Evolutionary conservation across 192 early-diverging fungal species (phyloP).

Genomic region (Umbelopsis vinacea): DNA sequence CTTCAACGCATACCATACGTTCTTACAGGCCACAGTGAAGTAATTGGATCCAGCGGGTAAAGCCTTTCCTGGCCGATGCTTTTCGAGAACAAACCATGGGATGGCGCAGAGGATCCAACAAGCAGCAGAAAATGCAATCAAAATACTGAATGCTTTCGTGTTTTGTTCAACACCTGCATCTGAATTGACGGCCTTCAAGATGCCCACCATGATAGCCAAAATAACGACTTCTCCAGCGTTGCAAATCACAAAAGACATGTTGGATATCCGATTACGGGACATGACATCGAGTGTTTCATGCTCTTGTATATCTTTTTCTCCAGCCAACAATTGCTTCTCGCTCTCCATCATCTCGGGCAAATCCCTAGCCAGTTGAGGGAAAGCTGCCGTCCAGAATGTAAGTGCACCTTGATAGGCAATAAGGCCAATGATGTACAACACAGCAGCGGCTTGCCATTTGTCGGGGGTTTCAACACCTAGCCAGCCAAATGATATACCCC

Average conservation of each 20-base stretch:
- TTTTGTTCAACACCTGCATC: slow-evolving; percentile 20
- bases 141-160: slow-evolving; percentile 15
- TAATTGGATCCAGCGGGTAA: slow-evolving; percentile 9
- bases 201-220: slow-evolving; percentile 22
- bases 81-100: slow-evolving; percentile 19
- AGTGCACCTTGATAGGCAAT: slow-evolving; percentile 22
- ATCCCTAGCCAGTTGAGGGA: slow-evolving; percentile 18
- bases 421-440: slow-evolving; percentile 4
- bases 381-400: slow-evolving; percentile 21
- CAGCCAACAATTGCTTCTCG: neutral
- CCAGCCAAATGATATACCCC: slow-evolving; percentile 23
- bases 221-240: slow-evolving; percentile 22
- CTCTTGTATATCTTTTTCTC: slow-evolving; percentile 7
- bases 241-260: slow-evolving; percentile 21
- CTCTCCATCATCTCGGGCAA: slow-evolving; percentile 19
- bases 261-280: slow-evolving; percentile 21
- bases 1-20: slow-evolving; percentile 1
- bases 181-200: slow-evolving; percentile 8
- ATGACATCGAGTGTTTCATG: slow-evolving; percentile 12
- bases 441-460: slow-evolving; percentile 13
- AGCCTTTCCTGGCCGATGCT: neutral
- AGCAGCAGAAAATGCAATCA: slow-evolving; percentile 24
- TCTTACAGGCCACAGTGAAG: neutral
- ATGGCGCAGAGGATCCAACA: slow-evolving; percentile 12
- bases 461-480: slow-evolving; percentile 11